Conservation (phyloP, 2,329 filamentous ascomycete genomes). For the Seiridium cupressi region DNA sequence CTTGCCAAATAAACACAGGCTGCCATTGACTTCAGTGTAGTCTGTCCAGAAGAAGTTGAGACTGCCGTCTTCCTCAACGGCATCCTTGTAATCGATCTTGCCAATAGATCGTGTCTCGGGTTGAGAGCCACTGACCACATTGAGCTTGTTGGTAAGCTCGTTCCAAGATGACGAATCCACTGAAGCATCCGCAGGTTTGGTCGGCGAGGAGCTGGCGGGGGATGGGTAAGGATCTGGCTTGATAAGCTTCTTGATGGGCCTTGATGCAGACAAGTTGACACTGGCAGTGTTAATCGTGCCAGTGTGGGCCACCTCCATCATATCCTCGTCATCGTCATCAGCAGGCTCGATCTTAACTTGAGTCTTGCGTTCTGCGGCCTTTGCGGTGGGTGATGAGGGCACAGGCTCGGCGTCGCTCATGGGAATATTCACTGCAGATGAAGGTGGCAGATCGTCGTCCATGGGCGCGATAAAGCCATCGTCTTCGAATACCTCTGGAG, state of each 20-base stretch:
- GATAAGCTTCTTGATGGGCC: constrained; percentile 72
- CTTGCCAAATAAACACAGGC: constrained; percentile 91
- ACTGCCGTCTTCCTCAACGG: constrained; percentile 90
- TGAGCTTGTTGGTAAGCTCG: constrained; percentile 79
- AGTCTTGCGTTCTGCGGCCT: constrained; percentile 71
- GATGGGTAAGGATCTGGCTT: constrained; percentile 67
- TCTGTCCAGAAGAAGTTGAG: constrained; percentile 96
- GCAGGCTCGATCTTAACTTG: constrained; percentile 46
- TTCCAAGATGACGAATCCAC: constrained; percentile 88
- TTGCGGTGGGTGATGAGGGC: constrained; percentile 77
- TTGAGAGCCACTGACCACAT: constrained; percentile 74
- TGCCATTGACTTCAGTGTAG: constrained; percentile 89
- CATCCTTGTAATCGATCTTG: constrained; percentile 80
- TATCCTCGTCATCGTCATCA: constrained; percentile 72
- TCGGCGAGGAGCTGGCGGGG: constrained; percentile 75
- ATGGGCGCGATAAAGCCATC: constrained; percentile 56
- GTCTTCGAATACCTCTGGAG: constrained; percentile 48
- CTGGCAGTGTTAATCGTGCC: constrained; percentile 66
- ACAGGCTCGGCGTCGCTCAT: constrained; percentile 78
- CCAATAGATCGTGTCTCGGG: constrained; percentile 64
- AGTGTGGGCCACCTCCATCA: constrained; percentile 84
- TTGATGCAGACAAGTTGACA: constrained; percentile 81
- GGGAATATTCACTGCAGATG: constrained; percentile 46
- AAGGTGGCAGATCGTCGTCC: constrained; percentile 57
- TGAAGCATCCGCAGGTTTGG: constrained; percentile 53